These are phyloP conservation scores for Pelargonium nanum DNA, from an alignment of 345 rosid species.

Conservation along the genomic window DNA sequence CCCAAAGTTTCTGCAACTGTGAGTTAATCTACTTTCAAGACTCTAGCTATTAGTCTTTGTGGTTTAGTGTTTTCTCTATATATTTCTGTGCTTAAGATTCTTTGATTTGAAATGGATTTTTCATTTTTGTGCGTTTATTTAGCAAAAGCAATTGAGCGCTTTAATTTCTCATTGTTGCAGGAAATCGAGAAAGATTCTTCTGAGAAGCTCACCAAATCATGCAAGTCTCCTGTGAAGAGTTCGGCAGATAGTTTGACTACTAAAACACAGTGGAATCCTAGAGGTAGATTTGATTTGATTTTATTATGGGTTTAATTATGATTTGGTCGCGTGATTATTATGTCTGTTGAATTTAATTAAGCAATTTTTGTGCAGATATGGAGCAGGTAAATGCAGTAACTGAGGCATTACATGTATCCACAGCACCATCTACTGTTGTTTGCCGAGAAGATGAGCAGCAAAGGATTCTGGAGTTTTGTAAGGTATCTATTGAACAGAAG, in stretches of 20 bases:
- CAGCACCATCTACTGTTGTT: slow-evolving; percentile 42
- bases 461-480: slow-evolving; percentile 58
- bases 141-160: background rate
- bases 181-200: slow-evolving; percentile 14
- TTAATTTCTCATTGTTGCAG: slow-evolving; percentile 1
- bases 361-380: slow-evolving; percentile 27
- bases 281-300: slow-evolving; percentile 25
- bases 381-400: slow-evolving; percentile 55
- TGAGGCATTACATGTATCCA: slow-evolving; percentile 73
- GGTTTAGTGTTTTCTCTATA: too few relatives aligned
- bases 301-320: background rate
- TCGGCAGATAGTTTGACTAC: slow-evolving; percentile 15
- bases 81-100: background rate
- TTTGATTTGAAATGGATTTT: background rate
- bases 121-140: background rate
- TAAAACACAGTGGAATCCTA: slow-evolving; percentile 50
- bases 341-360: background rate
- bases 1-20: slow-evolving; percentile 20
- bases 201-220: slow-evolving; percentile 3
- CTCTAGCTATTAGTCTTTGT: background rate
- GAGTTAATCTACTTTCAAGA: background rate
- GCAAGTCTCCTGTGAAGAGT: slow-evolving; percentile 18
- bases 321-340: background rate
- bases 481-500: slow-evolving; percentile 37
- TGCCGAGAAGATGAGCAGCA: slow-evolving; percentile 77